Evolutionary conservation across 75 land plant genomes (phyloP), one percentile per base, ranked within the genome.

Genomic region (Selaginella tamariscina): DNA sequence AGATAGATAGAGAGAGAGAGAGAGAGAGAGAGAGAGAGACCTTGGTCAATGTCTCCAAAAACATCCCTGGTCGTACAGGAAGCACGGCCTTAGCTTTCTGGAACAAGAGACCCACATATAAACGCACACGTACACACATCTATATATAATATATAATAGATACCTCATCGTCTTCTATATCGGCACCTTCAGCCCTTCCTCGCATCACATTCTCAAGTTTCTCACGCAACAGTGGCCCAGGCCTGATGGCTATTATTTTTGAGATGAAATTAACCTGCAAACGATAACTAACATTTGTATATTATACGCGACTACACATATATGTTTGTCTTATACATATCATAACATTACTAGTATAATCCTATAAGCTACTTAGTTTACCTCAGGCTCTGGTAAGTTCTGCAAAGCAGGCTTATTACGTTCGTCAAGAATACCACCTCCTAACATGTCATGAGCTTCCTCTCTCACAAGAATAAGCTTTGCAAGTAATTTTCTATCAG

Each of bases 1-100:
- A 2, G 27, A 24, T 2, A 9, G 21, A 56, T 49, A 27, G 39
- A 5, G 11, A 21, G 33, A 28, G 2, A 64, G 33, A 63, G 15
- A 73, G 22, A 39, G 9, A 26, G 23, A 24, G 24, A 54, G 29
- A 27, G 29, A 11, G 20, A 26, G 20, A 2, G 68, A 92, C 98
- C 91, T 90, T 94, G 20, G 86, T 77, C 44, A 94, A 85, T 32
- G 96, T 91, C 69, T 94, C 97, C 39, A 94, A 78, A 77, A 94
- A 94, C 88, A 87, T 86, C 70, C 98, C 98, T 56, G 98, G 98
- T 2, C 96, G 96, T 1, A 94, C 88, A 21, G 98, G 98, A 64
- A 71, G 83, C 55, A 81, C 82, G 27, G 44, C 81, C 91, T 65
- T 65, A 8, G n/a, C 13, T 28, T 65, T 26, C 32, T 18, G 24